These are phyloP conservation scores for Cnidoscolus chayamansa DNA, from an alignment of 441 rosid genomes.

Conservation along the genomic window DNA sequence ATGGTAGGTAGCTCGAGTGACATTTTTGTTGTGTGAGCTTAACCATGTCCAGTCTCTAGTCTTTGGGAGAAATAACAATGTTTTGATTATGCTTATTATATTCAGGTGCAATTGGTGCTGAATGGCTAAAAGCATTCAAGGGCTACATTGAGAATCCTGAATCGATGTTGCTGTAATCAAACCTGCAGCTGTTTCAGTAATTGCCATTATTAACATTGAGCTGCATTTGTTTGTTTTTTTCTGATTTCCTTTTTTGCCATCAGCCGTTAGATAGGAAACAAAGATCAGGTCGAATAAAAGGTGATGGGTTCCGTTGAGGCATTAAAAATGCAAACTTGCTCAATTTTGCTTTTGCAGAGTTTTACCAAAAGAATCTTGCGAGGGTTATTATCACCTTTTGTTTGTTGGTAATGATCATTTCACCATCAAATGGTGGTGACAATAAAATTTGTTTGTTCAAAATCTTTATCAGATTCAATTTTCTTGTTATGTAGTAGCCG, in stretches of 20 bases:
- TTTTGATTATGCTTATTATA: neutral
- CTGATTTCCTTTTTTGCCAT: neutral
- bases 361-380: neutral
- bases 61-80: conserved; percentile 4
- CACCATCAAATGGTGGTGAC: neutral
- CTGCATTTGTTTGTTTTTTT: conserved; percentile 1
- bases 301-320: conserved; percentile 12
- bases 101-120: conserved; percentile 89
- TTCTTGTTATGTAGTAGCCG: too few species aligned
- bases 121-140: conserved; percentile 92
- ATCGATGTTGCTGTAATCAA: conserved; percentile 76
- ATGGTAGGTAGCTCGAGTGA: conserved; percentile 42
- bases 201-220: neutral
- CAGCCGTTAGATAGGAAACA: conserved; percentile 2
- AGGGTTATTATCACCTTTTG: neutral
- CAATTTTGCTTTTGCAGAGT: conserved; percentile 21
- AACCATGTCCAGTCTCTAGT: neutral
- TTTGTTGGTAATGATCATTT: neutral
- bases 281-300: conserved; percentile 14
- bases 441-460: neutral
- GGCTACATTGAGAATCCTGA: conserved; percentile 89
- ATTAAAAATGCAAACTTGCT: neutral
- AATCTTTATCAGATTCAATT: too few species aligned
- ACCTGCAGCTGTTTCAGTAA: conserved; percentile 1
- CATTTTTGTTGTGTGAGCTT: too few species aligned